These are phyloP conservation scores for Carnegiea gigantea DNA, from an alignment of 179 eudicot genomes.

Conservation along the genomic window DNA sequence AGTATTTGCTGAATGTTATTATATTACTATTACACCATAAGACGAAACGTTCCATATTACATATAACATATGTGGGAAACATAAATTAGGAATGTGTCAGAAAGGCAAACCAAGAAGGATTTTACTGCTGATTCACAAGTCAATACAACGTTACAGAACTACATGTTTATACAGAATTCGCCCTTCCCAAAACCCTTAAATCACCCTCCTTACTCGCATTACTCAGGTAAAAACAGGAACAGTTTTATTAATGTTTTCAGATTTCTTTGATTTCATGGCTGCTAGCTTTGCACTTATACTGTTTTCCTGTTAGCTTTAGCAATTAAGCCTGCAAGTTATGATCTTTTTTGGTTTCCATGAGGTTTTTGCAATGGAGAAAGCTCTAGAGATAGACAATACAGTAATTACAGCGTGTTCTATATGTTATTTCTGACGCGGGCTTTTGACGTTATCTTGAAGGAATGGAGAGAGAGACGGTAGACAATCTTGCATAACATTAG, in stretches of 20 bases:
- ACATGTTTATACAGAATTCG: not conserved
- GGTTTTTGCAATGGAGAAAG: slow-evolving; percentile 42
- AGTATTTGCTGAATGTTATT: not conserved
- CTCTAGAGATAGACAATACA: slow-evolving; percentile 42
- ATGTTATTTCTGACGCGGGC: slow-evolving; percentile 54
- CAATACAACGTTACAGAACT: not conserved
- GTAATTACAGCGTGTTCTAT: slow-evolving; percentile 32
- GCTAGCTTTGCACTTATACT: not conserved
- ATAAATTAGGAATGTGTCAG: not conserved
- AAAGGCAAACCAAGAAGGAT: not conserved
- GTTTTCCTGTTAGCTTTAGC: not conserved
- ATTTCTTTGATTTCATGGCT: no score
- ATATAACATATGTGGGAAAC: not conserved
- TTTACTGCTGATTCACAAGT: no score
- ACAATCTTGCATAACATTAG: slow-evolving; percentile 6
- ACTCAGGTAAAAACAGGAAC: not conserved
- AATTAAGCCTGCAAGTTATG: not conserved
- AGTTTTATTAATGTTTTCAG: not conserved
- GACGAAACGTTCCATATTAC: not conserved
- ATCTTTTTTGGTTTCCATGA: slow-evolving; percentile 15
- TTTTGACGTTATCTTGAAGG: slow-evolving; percentile 41
- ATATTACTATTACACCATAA: not conserved
- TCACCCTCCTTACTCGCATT: not conserved
- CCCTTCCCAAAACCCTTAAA: not conserved
- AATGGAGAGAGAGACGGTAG: slow-evolving; percentile 16